Evolutionary conservation across 805 yeast genomes (phyloP), one percentile per base, ranked within the genome.

Genomic region (Kazachstania bromeliacearum): DNA sequence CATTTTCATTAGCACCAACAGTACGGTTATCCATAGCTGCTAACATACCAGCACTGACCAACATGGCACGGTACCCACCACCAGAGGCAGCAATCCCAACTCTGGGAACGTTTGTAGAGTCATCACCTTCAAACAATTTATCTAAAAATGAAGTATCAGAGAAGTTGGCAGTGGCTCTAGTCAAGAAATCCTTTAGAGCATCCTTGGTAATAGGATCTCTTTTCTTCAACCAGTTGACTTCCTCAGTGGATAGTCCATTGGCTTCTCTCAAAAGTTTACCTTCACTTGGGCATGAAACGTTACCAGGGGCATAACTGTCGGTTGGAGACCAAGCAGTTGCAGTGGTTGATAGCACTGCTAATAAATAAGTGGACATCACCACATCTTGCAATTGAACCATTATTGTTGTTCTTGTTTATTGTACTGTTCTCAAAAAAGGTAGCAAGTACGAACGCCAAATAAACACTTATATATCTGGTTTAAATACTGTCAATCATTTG

Each of bases 11-110:
- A 12, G 76, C 68, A 38, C 68, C 71, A 8, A 50, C 59, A 2
- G 92, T 78, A 45, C 94, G 65, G 50, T 76, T 74, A 55, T 85
- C 96, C 80, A 83, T 60, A 1, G 89, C 95, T 2, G 89, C 66
- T 17, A 85, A 61, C 55, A 77, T 75, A 26, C 95, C 95, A 12
- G 94, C 95, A 4, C 94, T 95, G 36, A 68, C 62, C 31, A 85
- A 63, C 85, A 87, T 84, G 24, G 96, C 94, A 44, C 96, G 70
- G 57, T 83, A 85, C 4, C 96, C 95, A 53, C 96, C 96, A 33
- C 95, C 95, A 9, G 84, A 70, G 45, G 78, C 75, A 9, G 87
- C 78, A 20, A 72, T 45, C 4, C 75, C 87, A 34, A 81, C 63
- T 34, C 68, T 66, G 34, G 60, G 59, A 25, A 40, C 42, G 35